Base-by-base conservation (phyloP, 2,329 filamentous ascomycete genomes). In the Bipolaris bicolor region DNA sequence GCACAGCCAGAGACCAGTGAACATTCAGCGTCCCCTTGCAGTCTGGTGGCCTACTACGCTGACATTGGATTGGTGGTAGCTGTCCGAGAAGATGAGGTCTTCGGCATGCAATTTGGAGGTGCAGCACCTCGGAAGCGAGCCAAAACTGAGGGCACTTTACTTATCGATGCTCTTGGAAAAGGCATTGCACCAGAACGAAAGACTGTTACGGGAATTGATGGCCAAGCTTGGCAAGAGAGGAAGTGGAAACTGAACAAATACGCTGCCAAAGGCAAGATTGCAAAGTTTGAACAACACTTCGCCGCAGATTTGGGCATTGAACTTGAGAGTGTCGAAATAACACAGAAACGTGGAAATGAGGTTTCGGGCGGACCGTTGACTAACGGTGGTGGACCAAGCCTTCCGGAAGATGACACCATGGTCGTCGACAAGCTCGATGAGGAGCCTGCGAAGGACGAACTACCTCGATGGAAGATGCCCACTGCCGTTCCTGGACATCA, bases 111-210 rank as follows among this genome's bases (percentile, higher is more conserved):
- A 51, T 67, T 81, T 15, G 70, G 68, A 37, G 68, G 66, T 7
- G 55, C 67, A 5, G 63, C 69, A 6, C 58, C 70, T 9, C 69
- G 72, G 6, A 80, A 79, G 59, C 71, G 76, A 24, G 61, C 65
- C n/a, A 77, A 71, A 62, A 65, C 67, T 3, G 64, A 72, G 37
- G 74, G 73, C 49, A 88, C 88, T 7, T 79, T 90, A 7, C 78
- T 93, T 24, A 88, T 90, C 33, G 89, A 93, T 69, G 89, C 90
- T 0, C 85, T 93, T 52, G 88, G 89, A 1, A 88, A 88, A 58
- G 89, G 88, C 2, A 78, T 84, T 31, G 47, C 57, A 9, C 39
- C 56, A 15, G 57, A 55, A 13, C 33, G 51, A 4, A 61, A 59
- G 24, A 22, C 34, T 20, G 20, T 13, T n/a, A 16, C 26, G 13